A percentile compares a stretch with the other conserved stretches of the same genome.
phyloP scores from a whole-genome alignment of 2,329 filamentous ascomycete genomes.

The Arthrobotrys musiformis region DNA sequence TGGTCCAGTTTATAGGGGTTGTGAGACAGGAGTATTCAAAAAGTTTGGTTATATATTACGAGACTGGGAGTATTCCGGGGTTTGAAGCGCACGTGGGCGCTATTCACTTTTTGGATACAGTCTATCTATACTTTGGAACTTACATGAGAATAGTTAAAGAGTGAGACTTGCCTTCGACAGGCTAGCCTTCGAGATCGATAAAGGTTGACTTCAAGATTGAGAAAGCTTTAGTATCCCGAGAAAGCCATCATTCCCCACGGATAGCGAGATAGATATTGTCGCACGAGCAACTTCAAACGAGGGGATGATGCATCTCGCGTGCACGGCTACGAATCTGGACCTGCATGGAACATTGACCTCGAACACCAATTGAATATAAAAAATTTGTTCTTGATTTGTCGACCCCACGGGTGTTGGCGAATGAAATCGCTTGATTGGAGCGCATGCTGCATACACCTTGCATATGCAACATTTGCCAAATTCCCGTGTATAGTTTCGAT shows the following conservation, averaged over 20 bases:
- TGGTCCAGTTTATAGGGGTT: too few species aligned
- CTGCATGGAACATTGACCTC: background rate
- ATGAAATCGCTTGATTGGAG: background rate
- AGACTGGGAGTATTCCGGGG: too few species aligned
- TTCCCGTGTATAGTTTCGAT: background rate
- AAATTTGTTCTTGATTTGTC: background rate
- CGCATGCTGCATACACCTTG: background rate
- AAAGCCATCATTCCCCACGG: background rate
- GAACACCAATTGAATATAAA: background rate
- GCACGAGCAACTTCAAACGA: background rate
- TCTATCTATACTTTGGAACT: too few species aligned
- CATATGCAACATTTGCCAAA: conserved; percentile 12
- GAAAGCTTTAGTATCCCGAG: background rate
- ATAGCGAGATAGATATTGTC: background rate
- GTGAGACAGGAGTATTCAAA: too few species aligned
- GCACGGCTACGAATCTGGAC: too few species aligned
- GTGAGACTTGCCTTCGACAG: background rate
- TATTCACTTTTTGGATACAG: too few species aligned
- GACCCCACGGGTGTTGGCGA: background rate
- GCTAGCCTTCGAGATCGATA: too few species aligned
- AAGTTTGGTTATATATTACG: too few species aligned
- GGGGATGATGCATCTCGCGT: background rate
- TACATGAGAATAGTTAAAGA: background rate
- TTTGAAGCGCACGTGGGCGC: too few species aligned
- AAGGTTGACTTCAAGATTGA: too few species aligned